These are phyloP conservation scores for Talaromyces wortmannii DNA, from an alignment of 495 filamentous ascomycete species.

Conservation along the genomic window DNA sequence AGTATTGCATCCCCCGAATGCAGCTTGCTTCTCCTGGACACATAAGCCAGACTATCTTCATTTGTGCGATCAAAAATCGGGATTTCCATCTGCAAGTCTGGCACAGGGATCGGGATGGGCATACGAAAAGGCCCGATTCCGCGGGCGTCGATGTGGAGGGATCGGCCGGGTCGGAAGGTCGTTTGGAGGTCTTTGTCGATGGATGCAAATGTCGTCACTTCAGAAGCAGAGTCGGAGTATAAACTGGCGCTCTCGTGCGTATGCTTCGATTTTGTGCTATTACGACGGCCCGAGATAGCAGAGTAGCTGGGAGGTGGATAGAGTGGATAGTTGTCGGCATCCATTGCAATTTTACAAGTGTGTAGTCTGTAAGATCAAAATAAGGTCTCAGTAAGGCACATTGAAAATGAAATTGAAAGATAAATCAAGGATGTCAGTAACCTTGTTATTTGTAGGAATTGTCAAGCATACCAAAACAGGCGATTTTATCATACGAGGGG, in stretches of 20 bases:
- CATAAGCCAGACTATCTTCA: constrained; percentile 27
- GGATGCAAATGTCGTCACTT: background rate
- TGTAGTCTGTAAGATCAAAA: too few species aligned
- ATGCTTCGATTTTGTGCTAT: background rate
- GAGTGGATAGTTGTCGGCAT: background rate
- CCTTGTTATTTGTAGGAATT: too few species aligned
- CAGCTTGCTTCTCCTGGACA: constrained; percentile 31
- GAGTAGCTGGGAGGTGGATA: background rate
- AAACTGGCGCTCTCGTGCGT: background rate
- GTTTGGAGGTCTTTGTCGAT: constrained; percentile 2
- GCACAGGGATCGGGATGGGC: constrained; percentile 20
- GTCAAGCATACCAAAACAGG: too few species aligned
- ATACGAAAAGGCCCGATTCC: constrained; percentile 37
- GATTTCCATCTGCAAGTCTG: constrained; percentile 31
- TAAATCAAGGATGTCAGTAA: too few species aligned
- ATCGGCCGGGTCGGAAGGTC: constrained; percentile 24
- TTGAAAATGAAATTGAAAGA: too few species aligned
- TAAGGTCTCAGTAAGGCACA: too few species aligned
- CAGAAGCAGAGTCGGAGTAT: background rate
- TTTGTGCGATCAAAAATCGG: constrained; percentile 24
- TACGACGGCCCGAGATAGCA: background rate
- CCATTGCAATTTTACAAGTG: too few species aligned
- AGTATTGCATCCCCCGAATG: constrained; percentile 35
- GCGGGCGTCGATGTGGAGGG: constrained; percentile 35
- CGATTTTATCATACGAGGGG: too few species aligned